These are phyloP conservation scores for Lichtheimia ramosa DNA, from an alignment of 371 early-diverging fungal genomes.

Conservation along the genomic window DNA sequence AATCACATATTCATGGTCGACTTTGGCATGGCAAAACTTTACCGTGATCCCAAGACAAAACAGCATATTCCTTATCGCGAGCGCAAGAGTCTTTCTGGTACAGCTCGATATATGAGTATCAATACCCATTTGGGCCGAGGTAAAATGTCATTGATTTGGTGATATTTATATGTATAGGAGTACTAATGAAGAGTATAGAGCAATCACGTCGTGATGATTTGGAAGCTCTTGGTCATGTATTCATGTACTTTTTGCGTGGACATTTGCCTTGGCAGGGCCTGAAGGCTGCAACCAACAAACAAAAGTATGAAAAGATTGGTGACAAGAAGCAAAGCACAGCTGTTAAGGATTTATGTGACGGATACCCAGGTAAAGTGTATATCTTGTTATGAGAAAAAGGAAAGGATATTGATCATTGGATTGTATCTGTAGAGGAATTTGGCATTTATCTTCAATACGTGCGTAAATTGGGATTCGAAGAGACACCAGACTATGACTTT, in stretches of 20 bases:
- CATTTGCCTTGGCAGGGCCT: slow-evolving; percentile 99
- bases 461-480: slow-evolving; percentile 94
- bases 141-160: slow-evolving; percentile 1
- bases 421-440: slow-evolving; percentile 72
- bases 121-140: slow-evolving; percentile 91
- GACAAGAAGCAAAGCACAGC: slow-evolving; percentile 95
- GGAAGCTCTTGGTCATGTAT: slow-evolving; percentile 98
- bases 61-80: slow-evolving; percentile 89
- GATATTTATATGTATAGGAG: neutral
- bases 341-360: slow-evolving; percentile 93
- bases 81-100: slow-evolving; percentile 91
- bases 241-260: slow-evolving; percentile 98
- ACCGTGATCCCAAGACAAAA: slow-evolving; percentile 87
- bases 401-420: neutral
- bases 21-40: slow-evolving; percentile 96
- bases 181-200: slow-evolving; percentile 51
- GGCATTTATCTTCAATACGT: slow-evolving; percentile 90
- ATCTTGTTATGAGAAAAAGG: slow-evolving; percentile 1
- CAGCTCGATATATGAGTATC: slow-evolving; percentile 95
- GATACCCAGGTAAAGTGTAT: slow-evolving; percentile 69
- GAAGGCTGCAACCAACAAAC: slow-evolving; percentile 97
- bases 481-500: slow-evolving; percentile 96
- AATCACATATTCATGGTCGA: slow-evolving; percentile 81
- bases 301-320: slow-evolving; percentile 98
- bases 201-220: slow-evolving; percentile 98